Percentiles rank a stretch among this genome's conserved stretches.
phyloP scores from a whole-genome alignment of 768 basidiomycete genomes.

The Boletus insuetus region DNA sequence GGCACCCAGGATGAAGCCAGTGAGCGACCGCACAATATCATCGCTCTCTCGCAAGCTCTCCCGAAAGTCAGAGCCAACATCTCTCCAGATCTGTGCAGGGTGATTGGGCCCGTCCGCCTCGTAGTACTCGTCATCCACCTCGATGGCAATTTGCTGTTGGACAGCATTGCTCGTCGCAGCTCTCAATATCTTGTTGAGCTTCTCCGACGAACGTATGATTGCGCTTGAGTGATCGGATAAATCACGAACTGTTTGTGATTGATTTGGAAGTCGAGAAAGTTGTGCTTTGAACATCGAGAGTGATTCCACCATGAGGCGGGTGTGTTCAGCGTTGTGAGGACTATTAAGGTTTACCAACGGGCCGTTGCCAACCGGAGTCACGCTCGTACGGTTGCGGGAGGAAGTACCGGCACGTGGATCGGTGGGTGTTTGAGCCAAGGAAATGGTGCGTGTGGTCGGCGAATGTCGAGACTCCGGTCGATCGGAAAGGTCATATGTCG shows the following conservation, averaged over 20 bases:
- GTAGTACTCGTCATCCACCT: conserved; percentile 52
- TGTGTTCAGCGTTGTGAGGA: conserved; percentile 51
- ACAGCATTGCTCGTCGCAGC: conserved; percentile 55
- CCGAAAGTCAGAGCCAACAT: conserved; percentile 67
- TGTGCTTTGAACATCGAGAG: conserved; percentile 68
- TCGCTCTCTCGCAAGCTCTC: conserved; percentile 73
- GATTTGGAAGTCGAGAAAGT: conserved; percentile 51
- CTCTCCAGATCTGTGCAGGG: conserved; percentile 60
- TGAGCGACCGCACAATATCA: conserved; percentile 74
- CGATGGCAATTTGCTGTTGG: conserved; percentile 73
- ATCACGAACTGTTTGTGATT: conserved; percentile 47
- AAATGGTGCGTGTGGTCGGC: conserved; percentile 5
- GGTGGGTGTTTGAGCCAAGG: conserved; percentile 16
- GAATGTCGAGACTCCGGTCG: conserved; percentile 19
- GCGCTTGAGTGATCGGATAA: conserved; percentile 59
- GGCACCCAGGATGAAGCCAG: conserved; percentile 71
- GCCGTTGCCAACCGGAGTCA: conserved; percentile 19
- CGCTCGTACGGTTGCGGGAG: conserved; percentile 12
- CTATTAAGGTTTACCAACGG: conserved; percentile 7
- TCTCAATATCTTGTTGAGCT: conserved; percentile 60
- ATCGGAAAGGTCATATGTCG: conserved; percentile 26
- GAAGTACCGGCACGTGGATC: conserved; percentile 13
- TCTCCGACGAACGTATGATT: conserved; percentile 64
- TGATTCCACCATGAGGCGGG: conserved; percentile 67
- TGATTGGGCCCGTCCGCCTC: conserved; percentile 31